phyloP scores from a whole-genome alignment of 208 protist genomes.

The Crithidia brevicula region DNA sequence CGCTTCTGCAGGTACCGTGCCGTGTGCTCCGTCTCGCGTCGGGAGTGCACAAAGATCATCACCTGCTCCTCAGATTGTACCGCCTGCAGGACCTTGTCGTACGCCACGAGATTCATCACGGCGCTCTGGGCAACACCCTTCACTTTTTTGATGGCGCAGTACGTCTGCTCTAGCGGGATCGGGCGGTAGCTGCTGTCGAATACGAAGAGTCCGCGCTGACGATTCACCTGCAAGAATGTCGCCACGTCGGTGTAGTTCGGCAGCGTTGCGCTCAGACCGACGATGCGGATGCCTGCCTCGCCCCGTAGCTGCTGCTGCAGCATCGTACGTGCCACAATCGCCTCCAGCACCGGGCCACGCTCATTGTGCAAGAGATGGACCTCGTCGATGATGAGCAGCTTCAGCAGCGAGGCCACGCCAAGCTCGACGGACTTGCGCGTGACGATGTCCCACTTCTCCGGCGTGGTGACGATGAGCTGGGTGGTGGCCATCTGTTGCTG shows the following conservation, averaged over 20 bases:
- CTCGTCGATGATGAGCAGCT: constrained; percentile 97
- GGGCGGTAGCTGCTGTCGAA: constrained; percentile 97
- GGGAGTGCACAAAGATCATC: constrained; percentile 99
- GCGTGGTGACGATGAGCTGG: constrained; percentile 99
- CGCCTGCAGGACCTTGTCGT: constrained; percentile 96
- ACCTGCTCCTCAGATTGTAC: constrained; percentile 94
- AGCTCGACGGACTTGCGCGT: constrained; percentile 98
- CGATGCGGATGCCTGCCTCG: constrained; percentile 93
- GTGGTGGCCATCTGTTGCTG: constrained; percentile 97
- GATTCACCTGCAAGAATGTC: constrained; percentile 97
- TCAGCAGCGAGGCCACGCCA: constrained; percentile 78
- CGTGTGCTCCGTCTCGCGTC: constrained; percentile 98
- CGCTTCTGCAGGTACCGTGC: constrained; percentile 91
- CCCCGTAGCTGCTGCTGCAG: constrained; percentile 82
- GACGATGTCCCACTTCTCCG: constrained; percentile 99
- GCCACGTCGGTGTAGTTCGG: constrained; percentile 99
- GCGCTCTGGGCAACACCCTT: constrained; percentile 94
- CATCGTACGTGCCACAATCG: constrained; percentile 97
- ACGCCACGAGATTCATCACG: constrained; percentile 98
- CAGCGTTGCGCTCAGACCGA: constrained; percentile 99
- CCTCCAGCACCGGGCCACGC: constrained; percentile 99
- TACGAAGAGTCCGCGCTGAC: constrained; percentile 93
- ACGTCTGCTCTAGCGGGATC: constrained; percentile 98
- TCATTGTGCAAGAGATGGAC: constrained; percentile 99
- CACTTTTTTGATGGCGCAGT: constrained; percentile 97